phyloP scores from a whole-genome alignment of 2,329 filamentous ascomycete species.

The Pyrenophora tritici-repentis region DNA sequence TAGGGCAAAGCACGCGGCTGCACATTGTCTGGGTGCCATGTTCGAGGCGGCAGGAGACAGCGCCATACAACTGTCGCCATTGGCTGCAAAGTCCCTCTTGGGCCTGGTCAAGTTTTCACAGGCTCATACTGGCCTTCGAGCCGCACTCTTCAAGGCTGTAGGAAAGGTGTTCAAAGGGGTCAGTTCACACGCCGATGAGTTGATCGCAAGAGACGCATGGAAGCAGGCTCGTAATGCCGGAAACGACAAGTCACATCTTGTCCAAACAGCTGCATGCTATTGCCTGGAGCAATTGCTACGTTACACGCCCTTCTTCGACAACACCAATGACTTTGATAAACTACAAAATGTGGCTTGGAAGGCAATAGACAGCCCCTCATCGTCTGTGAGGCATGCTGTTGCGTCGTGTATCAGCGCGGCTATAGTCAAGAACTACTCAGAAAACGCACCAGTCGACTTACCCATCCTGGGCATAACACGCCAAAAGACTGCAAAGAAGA shows the following conservation, averaged over 20 bases:
- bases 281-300: slow-evolving; percentile 76
- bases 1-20: slow-evolving; percentile 83
- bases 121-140: slow-evolving; percentile 80
- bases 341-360: slow-evolving; percentile 84
- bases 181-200: slow-evolving; percentile 78
- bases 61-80: slow-evolving; percentile 78
- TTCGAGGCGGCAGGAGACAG: slow-evolving; percentile 94
- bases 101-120: slow-evolving; percentile 81
- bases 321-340: slow-evolving; percentile 87
- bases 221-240: slow-evolving; percentile 83
- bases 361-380: slow-evolving; percentile 76
- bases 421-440: slow-evolving; percentile 80
- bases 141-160: slow-evolving; percentile 74
- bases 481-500: slow-evolving; percentile 72
- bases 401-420: slow-evolving; percentile 82
- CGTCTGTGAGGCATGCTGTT: slow-evolving; percentile 80
- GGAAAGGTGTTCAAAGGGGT: slow-evolving; percentile 79
- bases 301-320: slow-evolving; percentile 81
- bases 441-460: slow-evolving; percentile 51
- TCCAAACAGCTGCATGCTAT: slow-evolving; percentile 77
- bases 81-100: slow-evolving; percentile 72
- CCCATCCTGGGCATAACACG: slow-evolving; percentile 51
- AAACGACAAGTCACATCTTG: slow-evolving; percentile 80
- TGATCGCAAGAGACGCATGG: slow-evolving; percentile 86
- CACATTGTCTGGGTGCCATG: slow-evolving; percentile 83